phyloP scores from a whole-genome alignment of 116 monocot genomes.

The Zostera marina region DNA sequence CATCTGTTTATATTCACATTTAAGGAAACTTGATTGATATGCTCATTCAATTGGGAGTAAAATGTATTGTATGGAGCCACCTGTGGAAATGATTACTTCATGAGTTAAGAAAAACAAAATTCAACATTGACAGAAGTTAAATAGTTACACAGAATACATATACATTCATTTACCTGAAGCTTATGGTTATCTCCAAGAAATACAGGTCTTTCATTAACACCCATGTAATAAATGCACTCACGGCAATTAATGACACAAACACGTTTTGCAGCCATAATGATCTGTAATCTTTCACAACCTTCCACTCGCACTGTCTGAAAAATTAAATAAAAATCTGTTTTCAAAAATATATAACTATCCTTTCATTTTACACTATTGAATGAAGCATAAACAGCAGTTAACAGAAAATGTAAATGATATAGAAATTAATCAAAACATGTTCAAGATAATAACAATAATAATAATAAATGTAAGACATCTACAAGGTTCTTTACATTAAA shows the following conservation, averaged over 20 bases:
- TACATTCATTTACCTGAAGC: conserved; percentile 31
- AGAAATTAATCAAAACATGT: not conserved
- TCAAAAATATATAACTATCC: not conserved
- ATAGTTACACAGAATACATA: not conserved
- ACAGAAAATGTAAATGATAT: not conserved
- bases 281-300: conserved; percentile 92
- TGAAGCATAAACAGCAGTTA: not conserved
- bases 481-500: no score
- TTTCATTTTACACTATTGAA: no score
- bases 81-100: conserved; percentile 18
- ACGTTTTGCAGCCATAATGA: conserved; percentile 64
- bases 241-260: conserved; percentile 90
- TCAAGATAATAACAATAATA: no score
- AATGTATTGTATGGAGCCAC: conserved; percentile 86
- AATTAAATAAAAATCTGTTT: not conserved
- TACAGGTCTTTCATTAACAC: conserved; percentile 79
- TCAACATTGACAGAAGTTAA: not conserved
- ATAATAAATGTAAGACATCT: no score
- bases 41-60: conserved; percentile 60
- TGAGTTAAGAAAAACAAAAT: not conserved
- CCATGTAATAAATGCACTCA: conserved; percentile 80
- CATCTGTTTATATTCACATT: conserved; percentile 49
- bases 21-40: conserved; percentile 54
- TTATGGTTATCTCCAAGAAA: conserved; percentile 96
- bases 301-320: conserved; percentile 79